Conservation (phyloP, 257 asterid species). For the Jacaranda mimosifolia region DNA sequence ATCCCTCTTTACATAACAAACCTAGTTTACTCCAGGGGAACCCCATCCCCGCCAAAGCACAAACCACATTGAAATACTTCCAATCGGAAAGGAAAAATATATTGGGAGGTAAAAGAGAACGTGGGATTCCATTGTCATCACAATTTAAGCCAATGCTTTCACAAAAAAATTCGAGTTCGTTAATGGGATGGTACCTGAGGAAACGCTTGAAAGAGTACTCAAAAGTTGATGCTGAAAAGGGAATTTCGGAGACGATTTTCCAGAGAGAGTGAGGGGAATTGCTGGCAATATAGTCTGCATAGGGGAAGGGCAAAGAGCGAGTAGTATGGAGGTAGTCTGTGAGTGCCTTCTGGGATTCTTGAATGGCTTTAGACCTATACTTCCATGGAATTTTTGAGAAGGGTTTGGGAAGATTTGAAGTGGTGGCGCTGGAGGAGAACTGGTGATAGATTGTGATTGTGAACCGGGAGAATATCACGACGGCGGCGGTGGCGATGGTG, state of each 20-base stretch:
- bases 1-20: slow-evolving; percentile 47
- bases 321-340: slow-evolving; percentile 70
- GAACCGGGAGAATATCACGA: slow-evolving; percentile 26
- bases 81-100: slow-evolving; percentile 58
- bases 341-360: slow-evolving; percentile 59
- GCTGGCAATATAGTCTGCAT: slow-evolving; percentile 62
- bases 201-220: slow-evolving; percentile 48
- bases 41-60: slow-evolving; percentile 62
- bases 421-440: slow-evolving; percentile 39
- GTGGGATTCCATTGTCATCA: slow-evolving; percentile 26
- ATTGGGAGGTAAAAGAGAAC: slow-evolving; percentile 35
- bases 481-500: slow-evolving; percentile 35
- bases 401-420: slow-evolving; percentile 40
- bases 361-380: slow-evolving; percentile 55
- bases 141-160: slow-evolving; percentile 67
- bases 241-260: slow-evolving; percentile 47
- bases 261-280: slow-evolving; percentile 58
- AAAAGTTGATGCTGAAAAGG: slow-evolving; percentile 46
- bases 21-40: slow-evolving; percentile 74
- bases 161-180: slow-evolving; percentile 65
- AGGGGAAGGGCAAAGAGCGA: slow-evolving; percentile 62
- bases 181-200: slow-evolving; percentile 76
- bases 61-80: slow-evolving; percentile 51
- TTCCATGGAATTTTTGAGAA: slow-evolving; percentile 59
- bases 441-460: slow-evolving; percentile 35